Evolutionary conservation across 768 basidiomycete species (phyloP).

Genomic region (Scleroderma bovista): DNA sequence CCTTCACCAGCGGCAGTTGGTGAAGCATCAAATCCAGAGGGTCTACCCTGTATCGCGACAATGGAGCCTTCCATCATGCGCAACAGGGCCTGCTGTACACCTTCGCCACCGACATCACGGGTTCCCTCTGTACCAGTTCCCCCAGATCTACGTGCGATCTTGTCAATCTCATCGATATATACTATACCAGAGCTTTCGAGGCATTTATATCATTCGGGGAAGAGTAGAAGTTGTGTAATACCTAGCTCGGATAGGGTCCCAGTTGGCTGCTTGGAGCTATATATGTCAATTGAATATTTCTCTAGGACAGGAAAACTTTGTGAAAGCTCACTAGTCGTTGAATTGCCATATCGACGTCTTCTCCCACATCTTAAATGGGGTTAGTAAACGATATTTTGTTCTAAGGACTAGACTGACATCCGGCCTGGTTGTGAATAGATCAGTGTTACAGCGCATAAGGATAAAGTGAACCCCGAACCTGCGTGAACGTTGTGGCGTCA

Average conservation of each 20-base stretch:
- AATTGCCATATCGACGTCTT: conserved; percentile 91
- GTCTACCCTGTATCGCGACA: conserved; percentile 77
- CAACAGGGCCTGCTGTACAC: conserved; percentile 89
- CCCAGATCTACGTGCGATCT: conserved; percentile 64
- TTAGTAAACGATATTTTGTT: conserved; percentile 1
- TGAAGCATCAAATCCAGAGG: conserved; percentile 40
- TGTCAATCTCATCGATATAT: conserved; percentile 96
- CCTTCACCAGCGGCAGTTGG: conserved; percentile 41
- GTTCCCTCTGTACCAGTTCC: conserved; percentile 60
- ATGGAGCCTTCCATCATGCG: conserved; percentile 93
- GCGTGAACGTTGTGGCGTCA: conserved; percentile 93
- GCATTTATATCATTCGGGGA: conserved; percentile 5
- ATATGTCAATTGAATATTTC: conserved; percentile 3
- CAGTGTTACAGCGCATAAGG: conserved; percentile 1
- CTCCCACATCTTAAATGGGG: conserved; percentile 71
- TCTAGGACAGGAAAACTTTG: background rate
- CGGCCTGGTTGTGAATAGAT: conserved; percentile 43
- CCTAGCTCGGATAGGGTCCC: conserved; percentile 85
- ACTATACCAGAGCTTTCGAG: conserved; percentile 77
- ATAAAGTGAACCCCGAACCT: conserved; percentile 40
- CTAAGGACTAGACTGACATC: conserved; percentile 47
- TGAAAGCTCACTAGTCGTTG: conserved; percentile 60
- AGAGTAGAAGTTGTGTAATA: conserved; percentile 23
- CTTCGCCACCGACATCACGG: conserved; percentile 91
- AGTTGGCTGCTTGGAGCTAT: conserved; percentile 85